phyloP scores from a whole-genome alignment of 345 rosid species.

The Hevea brasiliensis region DNA sequence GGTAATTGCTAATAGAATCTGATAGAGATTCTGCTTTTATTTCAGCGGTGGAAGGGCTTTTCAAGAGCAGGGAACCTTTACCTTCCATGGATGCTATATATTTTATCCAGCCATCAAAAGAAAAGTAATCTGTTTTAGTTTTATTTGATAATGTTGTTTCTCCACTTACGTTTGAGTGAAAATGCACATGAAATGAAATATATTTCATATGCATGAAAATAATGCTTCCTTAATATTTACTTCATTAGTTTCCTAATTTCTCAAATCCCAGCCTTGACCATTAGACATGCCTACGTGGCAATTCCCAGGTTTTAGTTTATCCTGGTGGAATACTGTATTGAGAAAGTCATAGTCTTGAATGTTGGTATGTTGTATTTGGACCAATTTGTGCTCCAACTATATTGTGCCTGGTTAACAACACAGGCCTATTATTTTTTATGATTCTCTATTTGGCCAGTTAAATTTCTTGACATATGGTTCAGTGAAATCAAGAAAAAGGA shows the following conservation, averaged over 20 bases:
- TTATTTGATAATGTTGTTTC: neutral
- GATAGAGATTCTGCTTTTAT: constrained; percentile 10
- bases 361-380: neutral
- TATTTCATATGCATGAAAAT: too few relatives aligned
- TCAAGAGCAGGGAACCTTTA: constrained; percentile 83
- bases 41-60: constrained; percentile 96
- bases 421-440: too few relatives aligned
- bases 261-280: neutral
- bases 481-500: neutral
- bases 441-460: neutral
- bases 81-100: constrained; percentile 90
- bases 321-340: neutral
- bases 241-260: too few relatives aligned
- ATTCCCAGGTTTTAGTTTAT: neutral
- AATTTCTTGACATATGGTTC: neutral
- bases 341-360: too few relatives aligned
- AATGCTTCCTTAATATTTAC: too few relatives aligned
- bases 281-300: neutral
- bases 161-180: neutral
- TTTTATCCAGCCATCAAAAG: constrained; percentile 86
- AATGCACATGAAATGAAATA: neutral
- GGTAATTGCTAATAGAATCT: neutral
- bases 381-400: neutral
- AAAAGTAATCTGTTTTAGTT: constrained; percentile 50
- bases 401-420: neutral